Evolutionary conservation across 2,329 filamentous ascomycete species (phyloP).

Genomic region (Cadophora luteo-olivacea): DNA sequence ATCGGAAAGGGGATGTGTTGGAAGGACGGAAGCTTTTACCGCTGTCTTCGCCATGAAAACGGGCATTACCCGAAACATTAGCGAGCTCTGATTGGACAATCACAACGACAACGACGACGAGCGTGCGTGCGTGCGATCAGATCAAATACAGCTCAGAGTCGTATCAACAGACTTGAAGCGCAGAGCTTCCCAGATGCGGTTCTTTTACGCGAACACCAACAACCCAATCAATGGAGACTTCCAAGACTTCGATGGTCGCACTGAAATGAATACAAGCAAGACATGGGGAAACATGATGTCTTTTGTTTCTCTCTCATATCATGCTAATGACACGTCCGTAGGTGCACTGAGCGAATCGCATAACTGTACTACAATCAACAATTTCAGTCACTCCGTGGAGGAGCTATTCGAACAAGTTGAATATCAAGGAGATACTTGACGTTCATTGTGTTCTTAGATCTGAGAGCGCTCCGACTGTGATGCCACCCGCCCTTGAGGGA

Average conservation of each 20-base stretch:
- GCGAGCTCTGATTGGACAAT: background rate
- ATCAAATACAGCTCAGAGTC: background rate
- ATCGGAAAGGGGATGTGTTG: background rate
- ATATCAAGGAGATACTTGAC: too few relatives aligned
- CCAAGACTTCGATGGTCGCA: background rate
- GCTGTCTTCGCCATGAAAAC: background rate
- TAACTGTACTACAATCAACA: too few relatives aligned
- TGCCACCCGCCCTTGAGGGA: too few relatives aligned
- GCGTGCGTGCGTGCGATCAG: background rate
- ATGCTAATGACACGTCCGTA: too few relatives aligned
- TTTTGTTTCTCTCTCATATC: background rate
- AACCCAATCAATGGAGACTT: background rate
- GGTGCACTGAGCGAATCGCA: too few relatives aligned
- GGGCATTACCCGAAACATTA: background rate
- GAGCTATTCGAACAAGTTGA: too few relatives aligned
- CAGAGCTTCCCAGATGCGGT: background rate
- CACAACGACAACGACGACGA: background rate
- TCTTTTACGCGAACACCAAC: slow-evolving; percentile 1
- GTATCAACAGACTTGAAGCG: background rate
- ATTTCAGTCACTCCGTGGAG: too few relatives aligned
- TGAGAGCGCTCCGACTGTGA: too few relatives aligned
- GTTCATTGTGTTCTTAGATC: too few relatives aligned
- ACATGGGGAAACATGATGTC: background rate
- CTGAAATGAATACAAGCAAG: background rate
- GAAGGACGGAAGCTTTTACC: slow-evolving; percentile 9